phyloP scores from a whole-genome alignment of 331 rosid species.

The Malus hybrid region DNA sequence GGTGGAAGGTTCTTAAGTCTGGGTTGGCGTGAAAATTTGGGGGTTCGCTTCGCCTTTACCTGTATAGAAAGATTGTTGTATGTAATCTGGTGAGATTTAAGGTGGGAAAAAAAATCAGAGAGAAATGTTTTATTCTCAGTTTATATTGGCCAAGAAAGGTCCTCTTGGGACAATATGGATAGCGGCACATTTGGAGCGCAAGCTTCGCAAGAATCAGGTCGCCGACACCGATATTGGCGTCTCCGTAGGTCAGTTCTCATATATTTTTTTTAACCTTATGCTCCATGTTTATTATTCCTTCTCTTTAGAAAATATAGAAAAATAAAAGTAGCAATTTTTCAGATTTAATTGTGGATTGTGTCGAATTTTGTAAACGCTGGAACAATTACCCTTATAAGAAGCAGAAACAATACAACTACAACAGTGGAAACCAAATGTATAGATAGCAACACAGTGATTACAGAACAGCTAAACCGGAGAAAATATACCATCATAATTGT shows the following conservation, averaged over 20 bases:
- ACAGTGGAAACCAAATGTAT: background rate
- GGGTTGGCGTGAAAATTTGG: background rate
- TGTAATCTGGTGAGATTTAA: background rate
- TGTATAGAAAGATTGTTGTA: background rate
- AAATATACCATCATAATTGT: too few species aligned
- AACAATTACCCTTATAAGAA: background rate
- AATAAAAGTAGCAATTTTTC: background rate
- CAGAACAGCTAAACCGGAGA: background rate
- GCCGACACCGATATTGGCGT: slow-evolving; percentile 98
- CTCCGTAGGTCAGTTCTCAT: slow-evolving; percentile 72
- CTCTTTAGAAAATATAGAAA: background rate
- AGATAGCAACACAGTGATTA: background rate
- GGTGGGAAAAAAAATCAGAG: background rate
- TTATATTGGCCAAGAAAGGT: slow-evolving; percentile 97
- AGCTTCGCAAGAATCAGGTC: slow-evolving; percentile 96
- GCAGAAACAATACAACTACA: background rate
- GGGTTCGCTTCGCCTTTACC: background rate
- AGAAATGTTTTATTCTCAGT: slow-evolving; percentile 95
- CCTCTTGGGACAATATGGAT: slow-evolving; percentile 99
- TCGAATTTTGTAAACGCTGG: background rate
- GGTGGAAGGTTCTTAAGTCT: background rate
- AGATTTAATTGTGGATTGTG: background rate
- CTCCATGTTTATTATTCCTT: background rate
- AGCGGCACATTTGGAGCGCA: slow-evolving; percentile 99
- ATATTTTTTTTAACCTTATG: background rate